phyloP scores from a whole-genome alignment of 306 rosid genomes.

The Vigna trinervia region DNA sequence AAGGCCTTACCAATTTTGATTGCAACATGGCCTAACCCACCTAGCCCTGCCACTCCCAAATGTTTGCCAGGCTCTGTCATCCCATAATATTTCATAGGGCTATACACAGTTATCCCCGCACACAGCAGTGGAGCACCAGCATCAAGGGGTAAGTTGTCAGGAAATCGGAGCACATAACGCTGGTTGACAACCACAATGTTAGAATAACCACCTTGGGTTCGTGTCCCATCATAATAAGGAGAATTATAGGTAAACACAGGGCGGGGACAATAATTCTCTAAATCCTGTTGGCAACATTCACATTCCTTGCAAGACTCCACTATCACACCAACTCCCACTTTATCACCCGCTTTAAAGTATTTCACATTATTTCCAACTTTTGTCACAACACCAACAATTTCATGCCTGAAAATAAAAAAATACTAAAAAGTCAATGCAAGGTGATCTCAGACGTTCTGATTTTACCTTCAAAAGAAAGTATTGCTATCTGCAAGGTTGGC shows the following conservation, averaged over 20 bases:
- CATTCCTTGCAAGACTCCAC: slow-evolving; percentile 81
- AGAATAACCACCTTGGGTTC: slow-evolving; percentile 86
- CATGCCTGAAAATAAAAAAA: slow-evolving; percentile 69
- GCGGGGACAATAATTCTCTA: slow-evolving; percentile 80
- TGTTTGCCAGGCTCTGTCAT: slow-evolving; percentile 89
- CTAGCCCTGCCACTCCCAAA: slow-evolving; percentile 95
- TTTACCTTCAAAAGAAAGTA: slow-evolving; percentile 15
- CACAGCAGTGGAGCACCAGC: slow-evolving; percentile 91
- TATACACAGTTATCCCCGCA: slow-evolving; percentile 89
- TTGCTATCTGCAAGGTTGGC: slow-evolving; percentile 1
- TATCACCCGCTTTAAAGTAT: slow-evolving; percentile 77
- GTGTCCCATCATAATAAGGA: slow-evolving; percentile 55
- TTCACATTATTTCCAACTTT: slow-evolving; percentile 70
- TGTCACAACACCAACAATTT: slow-evolving; percentile 79
- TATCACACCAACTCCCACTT: slow-evolving; percentile 90
- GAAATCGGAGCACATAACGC: slow-evolving; percentile 69
- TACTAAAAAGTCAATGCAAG: background rate
- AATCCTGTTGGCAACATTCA: slow-evolving; percentile 73
- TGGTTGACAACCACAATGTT: slow-evolving; percentile 76
- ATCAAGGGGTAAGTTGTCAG: slow-evolving; percentile 79
- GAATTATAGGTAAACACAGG: slow-evolving; percentile 66
- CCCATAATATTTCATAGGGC: slow-evolving; percentile 93
- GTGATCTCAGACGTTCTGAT: background rate
- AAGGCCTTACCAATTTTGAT: slow-evolving; percentile 87
- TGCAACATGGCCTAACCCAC: slow-evolving; percentile 95